Conservation (phyloP, 2,329 filamentous ascomycete species). For the Trichoderma guizhouense region DNA sequence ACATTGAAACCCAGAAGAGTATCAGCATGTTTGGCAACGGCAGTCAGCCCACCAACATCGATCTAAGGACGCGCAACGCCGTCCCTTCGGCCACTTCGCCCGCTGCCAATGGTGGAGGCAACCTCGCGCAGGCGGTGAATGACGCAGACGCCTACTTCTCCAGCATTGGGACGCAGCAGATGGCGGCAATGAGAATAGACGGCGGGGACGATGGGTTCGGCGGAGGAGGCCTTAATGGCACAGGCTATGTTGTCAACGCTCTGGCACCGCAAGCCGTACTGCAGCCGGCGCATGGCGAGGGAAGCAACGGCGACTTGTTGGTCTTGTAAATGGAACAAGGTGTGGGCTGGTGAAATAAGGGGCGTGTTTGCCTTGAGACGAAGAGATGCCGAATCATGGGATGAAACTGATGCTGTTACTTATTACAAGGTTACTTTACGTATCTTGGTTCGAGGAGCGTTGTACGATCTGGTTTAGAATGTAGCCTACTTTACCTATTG, state of each 20-base stretch:
- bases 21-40: constrained; percentile 56
- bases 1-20: constrained; percentile 55
- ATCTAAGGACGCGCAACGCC: constrained; percentile 38
- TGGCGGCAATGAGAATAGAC: constrained; percentile 68
- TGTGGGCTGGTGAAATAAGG: not conserved
- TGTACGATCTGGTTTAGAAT: constrained; percentile 7
- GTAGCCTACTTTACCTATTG: not conserved
- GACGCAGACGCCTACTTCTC: constrained; percentile 91
- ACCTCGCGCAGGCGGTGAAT: constrained; percentile 68
- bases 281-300: constrained; percentile 62
- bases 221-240: constrained; percentile 51
- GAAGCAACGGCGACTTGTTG: constrained; percentile 69
- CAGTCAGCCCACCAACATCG: constrained; percentile 49
- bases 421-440: not conserved
- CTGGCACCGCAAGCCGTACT: constrained; percentile 74
- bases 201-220: constrained; percentile 61
- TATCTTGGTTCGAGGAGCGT: not conserved
- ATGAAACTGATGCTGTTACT: not conserved
- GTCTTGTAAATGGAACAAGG: constrained; percentile 48
- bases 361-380: not conserved
- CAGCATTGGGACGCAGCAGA: constrained; percentile 68
- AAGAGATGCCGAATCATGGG: not conserved
- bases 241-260: constrained; percentile 74
- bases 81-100: constrained; percentile 17
- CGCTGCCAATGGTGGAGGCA: constrained; percentile 32